A percentile compares a stretch with the other conserved stretches of the same genome.
Evolutionary conservation across 768 basidiomycete species (phyloP).

Genomic region (Mycena venus): DNA sequence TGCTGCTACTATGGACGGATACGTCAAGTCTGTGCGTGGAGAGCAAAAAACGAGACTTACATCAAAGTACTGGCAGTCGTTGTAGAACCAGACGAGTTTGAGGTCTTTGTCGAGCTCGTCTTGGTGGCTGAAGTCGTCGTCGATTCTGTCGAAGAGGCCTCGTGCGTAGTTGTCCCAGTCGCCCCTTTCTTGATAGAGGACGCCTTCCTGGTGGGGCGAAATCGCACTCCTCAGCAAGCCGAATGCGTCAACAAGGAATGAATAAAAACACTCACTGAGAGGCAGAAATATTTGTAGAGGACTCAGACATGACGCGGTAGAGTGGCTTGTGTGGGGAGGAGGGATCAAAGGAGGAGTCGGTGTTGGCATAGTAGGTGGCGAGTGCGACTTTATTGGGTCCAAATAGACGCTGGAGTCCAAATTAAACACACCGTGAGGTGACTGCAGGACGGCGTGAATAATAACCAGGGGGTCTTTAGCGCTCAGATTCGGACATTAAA

Average conservation of each 20-base stretch:
- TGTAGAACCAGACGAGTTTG: not conserved
- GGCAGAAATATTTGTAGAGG: not conserved
- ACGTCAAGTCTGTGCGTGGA: not conserved
- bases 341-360: not conserved
- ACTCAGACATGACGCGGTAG: not conserved
- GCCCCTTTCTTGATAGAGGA: not conserved
- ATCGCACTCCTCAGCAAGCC: not conserved
- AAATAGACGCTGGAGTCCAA: constrained; percentile 7
- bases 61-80: not conserved
- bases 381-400: constrained; percentile 3
- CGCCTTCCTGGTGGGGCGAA: not conserved
- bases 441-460: not conserved
- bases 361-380: not conserved
- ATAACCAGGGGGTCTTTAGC: not conserved
- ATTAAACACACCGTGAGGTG: constrained; percentile 9
- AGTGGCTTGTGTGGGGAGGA: constrained; percentile 2
- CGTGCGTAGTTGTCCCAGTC: not conserved
- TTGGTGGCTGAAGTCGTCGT: not conserved
- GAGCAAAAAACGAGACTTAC: not conserved
- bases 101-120: not conserved
- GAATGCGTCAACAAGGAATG: not conserved
- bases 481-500: not conserved
- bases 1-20: not conserved
- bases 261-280: not conserved
- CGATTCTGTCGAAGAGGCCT: not conserved